These are phyloP conservation scores for Hyaloscypha bicolor DNA, from an alignment of 495 filamentous ascomycete genomes.

Conservation along the genomic window DNA sequence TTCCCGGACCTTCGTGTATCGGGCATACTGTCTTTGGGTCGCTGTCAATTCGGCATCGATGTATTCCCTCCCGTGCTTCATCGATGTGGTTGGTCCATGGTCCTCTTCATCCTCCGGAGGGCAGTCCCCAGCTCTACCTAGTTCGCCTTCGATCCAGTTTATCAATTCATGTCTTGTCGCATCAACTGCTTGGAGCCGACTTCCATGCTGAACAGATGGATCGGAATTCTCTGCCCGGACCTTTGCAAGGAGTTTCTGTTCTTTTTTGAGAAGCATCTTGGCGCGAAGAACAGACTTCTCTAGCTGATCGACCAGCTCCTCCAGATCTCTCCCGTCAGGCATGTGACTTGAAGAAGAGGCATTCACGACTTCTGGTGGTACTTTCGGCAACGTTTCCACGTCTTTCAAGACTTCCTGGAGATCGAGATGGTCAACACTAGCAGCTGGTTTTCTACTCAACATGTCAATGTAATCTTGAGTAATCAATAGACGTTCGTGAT, in stretches of 20 bases:
- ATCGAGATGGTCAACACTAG: conserved; percentile 50
- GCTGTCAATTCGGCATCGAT: conserved; percentile 20
- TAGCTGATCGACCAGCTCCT: conserved; percentile 59
- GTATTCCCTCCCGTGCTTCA: conserved; percentile 39
- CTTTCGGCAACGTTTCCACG: conserved; percentile 46
- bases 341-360: conserved; percentile 13
- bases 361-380: conserved; percentile 48
- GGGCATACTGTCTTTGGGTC: conserved; percentile 44
- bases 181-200: conserved; percentile 44
- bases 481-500: conserved; percentile 28
- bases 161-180: conserved; percentile 66
- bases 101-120: conserved; percentile 42
- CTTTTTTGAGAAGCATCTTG: conserved; percentile 60
- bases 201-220: neutral
- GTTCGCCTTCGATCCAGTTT: conserved; percentile 70
- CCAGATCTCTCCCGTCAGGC: conserved; percentile 39
- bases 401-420: conserved; percentile 44
- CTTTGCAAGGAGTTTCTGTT: conserved; percentile 63
- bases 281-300: conserved; percentile 67
- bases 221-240: conserved; percentile 43
- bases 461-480: conserved; percentile 44
- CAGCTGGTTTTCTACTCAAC: conserved; percentile 47
- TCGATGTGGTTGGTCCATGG: conserved; percentile 7
- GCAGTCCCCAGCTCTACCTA: conserved; percentile 52
- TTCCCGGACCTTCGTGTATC: conserved; percentile 48